Base-by-base conservation (phyloP, 805 yeast genomes). In the Kuraishia ogatae region DNA sequence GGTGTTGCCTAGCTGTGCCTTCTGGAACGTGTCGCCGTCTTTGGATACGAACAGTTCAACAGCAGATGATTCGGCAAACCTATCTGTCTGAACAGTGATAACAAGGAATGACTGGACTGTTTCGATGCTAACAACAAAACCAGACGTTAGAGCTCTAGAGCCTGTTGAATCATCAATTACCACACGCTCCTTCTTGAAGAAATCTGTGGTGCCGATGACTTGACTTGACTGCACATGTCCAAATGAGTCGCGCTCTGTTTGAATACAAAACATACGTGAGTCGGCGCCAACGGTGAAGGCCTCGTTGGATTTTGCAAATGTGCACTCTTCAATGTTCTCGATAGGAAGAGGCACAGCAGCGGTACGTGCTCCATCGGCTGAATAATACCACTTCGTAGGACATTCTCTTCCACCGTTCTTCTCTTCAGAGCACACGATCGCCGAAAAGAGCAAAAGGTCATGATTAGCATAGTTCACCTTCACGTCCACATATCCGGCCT, bases 141-240 rank as follows among this genome's bases (percentile, higher is more conserved):
- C 46, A 13, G 21, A 22, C 2, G 20, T 39, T n/a, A 51, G 19
- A 10, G 43, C n/a, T 21, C 39, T 65, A 3, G 43, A 35, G 4
- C 43, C 43, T 13, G 43, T 17, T n/a, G 58, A 4, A 17, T 24
- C 58, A 1, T 73, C 60, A 48, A 68, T 63, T 65, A 79, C 80
- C 63, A 72, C 78, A 60, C 81, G 77, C n/a, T 66, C 61, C 0
- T 84, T 73, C 17, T 61, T 61, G n/a, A 72, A 80, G 58, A 69
- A 78, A 60, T 81, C 80, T n/a, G 64, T 61, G 0, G 81, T 67
- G 2, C 66, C 59, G 28, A 71, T 56, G 39, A 81, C 60, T 6
- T 57, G 51, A 1, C 80, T 72, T 46, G 67, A 67, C 53, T 61
- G 54, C 61, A 75, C 66, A 56, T 73, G 72, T 8, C 79, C 78